phyloP scores from a whole-genome alignment of 2,329 filamentous ascomycete genomes.

The Fusarium sp. region DNA sequence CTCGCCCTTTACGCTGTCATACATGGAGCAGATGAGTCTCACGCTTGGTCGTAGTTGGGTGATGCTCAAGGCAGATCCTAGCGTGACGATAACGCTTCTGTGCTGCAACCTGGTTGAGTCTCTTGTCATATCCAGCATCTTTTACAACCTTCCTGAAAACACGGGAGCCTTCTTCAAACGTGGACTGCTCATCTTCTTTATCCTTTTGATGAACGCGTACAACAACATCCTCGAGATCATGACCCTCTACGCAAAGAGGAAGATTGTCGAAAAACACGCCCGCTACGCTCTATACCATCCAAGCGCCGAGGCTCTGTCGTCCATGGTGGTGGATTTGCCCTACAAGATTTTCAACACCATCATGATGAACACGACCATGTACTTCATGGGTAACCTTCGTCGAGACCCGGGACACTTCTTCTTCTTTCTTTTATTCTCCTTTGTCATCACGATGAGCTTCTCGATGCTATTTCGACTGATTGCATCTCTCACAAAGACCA shows the following conservation, averaged over 20 bases:
- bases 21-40: constrained; percentile 35
- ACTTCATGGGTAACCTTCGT: constrained; percentile 76
- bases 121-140: constrained; percentile 39
- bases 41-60: constrained; percentile 37
- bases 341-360: constrained; percentile 47
- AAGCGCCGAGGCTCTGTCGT: constrained; percentile 42
- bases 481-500: constrained; percentile 41
- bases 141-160: constrained; percentile 30
- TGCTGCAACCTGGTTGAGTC: constrained; percentile 37
- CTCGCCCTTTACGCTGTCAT: constrained; percentile 34
- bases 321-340: constrained; percentile 38
- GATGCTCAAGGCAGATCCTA: constrained; percentile 39
- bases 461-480: constrained; percentile 68
- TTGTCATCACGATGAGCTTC: constrained; percentile 70
- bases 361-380: constrained; percentile 60
- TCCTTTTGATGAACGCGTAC: constrained; percentile 40
- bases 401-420: constrained; percentile 64
- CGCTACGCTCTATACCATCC: constrained; percentile 51
- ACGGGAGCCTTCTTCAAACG: constrained; percentile 25
- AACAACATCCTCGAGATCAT: constrained; percentile 42
- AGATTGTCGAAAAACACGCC: constrained; percentile 50
- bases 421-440: constrained; percentile 60
- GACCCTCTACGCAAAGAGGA: constrained; percentile 46
- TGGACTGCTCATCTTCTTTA: constrained; percentile 32
- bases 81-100: constrained; percentile 34